Base-by-base conservation (phyloP, 768 basidiomycete genomes). In the Dendrothele bispora region DNA sequence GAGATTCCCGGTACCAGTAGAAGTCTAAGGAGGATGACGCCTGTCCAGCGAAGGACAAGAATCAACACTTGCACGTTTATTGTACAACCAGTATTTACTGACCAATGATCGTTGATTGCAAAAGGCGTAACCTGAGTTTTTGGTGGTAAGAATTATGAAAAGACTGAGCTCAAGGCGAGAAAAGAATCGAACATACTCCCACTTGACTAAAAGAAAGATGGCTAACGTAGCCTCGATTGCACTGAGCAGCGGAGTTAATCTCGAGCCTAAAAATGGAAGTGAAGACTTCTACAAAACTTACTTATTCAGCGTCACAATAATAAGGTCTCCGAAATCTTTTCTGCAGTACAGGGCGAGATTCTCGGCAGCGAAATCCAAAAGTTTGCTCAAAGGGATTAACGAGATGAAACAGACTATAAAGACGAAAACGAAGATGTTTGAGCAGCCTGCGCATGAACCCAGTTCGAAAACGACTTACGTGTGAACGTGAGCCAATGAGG, bases 241-340 rank as follows among this genome's bases (percentile, higher is more conserved):
- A 49, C 79, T 80, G 42, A 15, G 17, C 18, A 43, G 27, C 12
- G 21, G 17, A 5, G 4, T 46, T 17, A 22, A 18, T 24, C 12
- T n/a, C 25, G n/a, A n/a, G n/a, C n/a, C n/a, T 12, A 18, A 32
- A 36, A 51, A 37, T 30, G 48, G 46, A 29, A n/a, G 6, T 10
- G 22, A 21, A 3, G 5, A 39, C n/a, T 3, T 25, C 27, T 17
- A 8, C 43, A 15, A 21, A 5, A 53, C 49, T 27, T 38, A 78
- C 77, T 81, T 81, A 60, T 76, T 77, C 26, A 80, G 49, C 5
- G 78, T 78, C 47, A 79, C 66, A n/a, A 70, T 58, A 27, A 79
- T 58, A 17, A 82, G 58, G 46, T 80, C 78, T 0, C 80, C 80
- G 4, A 80, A 52, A 46, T 70, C 69, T 51, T 66, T 69, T 24